Percentiles rank a stretch among this genome's conserved stretches.
phyloP scores from a whole-genome alignment of 176 grass and related monocot genomes.

The maize (Zea mays) region DNA sequence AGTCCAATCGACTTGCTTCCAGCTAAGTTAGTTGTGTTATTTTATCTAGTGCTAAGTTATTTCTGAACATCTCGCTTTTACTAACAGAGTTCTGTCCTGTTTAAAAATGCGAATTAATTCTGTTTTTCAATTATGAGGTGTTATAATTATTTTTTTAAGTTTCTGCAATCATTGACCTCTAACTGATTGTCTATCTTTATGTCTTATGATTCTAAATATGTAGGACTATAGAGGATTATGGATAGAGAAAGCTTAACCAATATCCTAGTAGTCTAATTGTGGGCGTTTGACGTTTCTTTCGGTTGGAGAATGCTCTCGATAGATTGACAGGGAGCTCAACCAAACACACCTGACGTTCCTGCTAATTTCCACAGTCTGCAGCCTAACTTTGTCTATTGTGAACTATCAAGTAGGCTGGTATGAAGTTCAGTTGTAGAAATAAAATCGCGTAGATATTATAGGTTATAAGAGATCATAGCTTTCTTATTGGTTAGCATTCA shows the following conservation, averaged over 20 bases:
- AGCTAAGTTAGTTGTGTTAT: too few species aligned
- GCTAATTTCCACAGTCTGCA: conserved; percentile 7
- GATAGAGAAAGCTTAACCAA: conserved; percentile 40
- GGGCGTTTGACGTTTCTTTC: not conserved
- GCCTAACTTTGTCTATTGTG: not conserved
- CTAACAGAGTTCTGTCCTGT: too few species aligned
- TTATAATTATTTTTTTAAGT: too few species aligned
- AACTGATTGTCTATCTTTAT: too few species aligned
- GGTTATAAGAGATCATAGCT: not conserved
- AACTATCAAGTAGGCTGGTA: conserved; percentile 2
- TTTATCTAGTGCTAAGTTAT: too few species aligned
- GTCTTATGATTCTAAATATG: too few species aligned
- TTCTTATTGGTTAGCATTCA: not conserved
- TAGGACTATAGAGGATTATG: too few species aligned
- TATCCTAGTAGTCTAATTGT: not conserved
- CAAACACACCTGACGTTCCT: conserved; percentile 24
- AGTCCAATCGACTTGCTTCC: too few species aligned
- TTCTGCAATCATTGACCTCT: too few species aligned
- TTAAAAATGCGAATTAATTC: too few species aligned
- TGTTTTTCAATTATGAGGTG: too few species aligned
- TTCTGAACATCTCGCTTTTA: too few species aligned
- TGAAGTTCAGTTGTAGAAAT: conserved; percentile 17
- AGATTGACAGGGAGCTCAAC: conserved; percentile 1
- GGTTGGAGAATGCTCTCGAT: not conserved
- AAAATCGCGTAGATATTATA: not conserved